phyloP scores from a whole-genome alignment of 2,329 filamentous ascomycete genomes.

The Fusarium napiforme region DNA sequence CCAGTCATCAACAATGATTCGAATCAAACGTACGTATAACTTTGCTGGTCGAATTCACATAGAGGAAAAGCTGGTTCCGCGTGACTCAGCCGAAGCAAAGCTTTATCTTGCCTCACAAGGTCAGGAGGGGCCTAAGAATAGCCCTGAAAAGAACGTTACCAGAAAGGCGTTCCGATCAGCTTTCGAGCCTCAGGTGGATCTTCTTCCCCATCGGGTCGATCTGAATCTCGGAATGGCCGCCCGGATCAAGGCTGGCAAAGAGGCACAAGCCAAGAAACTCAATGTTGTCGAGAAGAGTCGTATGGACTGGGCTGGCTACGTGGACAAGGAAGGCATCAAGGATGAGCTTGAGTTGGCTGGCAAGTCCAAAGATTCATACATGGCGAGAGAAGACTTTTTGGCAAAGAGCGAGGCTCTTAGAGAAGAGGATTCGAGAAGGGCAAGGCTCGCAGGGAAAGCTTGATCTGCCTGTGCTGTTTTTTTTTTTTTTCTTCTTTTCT shows the following conservation, averaged over 20 bases:
- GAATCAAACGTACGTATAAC: constrained; percentile 77
- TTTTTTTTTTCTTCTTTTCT: not conserved
- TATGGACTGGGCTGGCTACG: constrained; percentile 78
- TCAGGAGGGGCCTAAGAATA: constrained; percentile 40
- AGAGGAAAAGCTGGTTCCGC: constrained; percentile 75
- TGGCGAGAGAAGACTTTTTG: constrained; percentile 72
- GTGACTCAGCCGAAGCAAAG: constrained; percentile 73
- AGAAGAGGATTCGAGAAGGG: constrained; percentile 69
- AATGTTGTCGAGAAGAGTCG: constrained; percentile 78
- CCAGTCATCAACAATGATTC: constrained; percentile 60
- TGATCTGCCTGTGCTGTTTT: constrained; percentile 22
- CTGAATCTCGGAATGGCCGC: constrained; percentile 67
- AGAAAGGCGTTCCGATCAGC: constrained; percentile 68
- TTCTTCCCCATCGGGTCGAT: constrained; percentile 60
- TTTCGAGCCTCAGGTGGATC: constrained; percentile 68
- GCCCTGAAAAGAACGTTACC: constrained; percentile 57
- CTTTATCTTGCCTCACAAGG: constrained; percentile 68
- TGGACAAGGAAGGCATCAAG: constrained; percentile 76
- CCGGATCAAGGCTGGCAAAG: constrained; percentile 59
- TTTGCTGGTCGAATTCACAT: constrained; percentile 79
- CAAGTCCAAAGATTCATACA: constrained; percentile 72
- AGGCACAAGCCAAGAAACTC: constrained; percentile 69
- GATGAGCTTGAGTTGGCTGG: constrained; percentile 74
- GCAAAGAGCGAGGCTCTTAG: constrained; percentile 71
- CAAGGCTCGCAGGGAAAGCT: constrained; percentile 57